Percentiles rank a stretch among this genome's conserved stretches.
Conservation (phyloP, 306 rosid species). For the Senna siamea region DNA sequence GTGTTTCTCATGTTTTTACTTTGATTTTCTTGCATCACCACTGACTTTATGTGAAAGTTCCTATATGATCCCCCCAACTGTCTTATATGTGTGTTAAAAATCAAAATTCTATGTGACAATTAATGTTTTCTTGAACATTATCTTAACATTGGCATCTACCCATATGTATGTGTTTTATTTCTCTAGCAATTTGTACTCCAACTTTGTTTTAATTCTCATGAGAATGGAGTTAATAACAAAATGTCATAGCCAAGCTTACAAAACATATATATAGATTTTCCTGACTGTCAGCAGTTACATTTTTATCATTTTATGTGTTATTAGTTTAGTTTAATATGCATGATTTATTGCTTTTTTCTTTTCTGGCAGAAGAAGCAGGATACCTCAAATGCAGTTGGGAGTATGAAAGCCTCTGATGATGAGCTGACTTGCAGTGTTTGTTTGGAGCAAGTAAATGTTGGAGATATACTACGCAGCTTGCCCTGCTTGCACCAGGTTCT, state of each 20-base stretch:
- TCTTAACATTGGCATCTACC: neutral
- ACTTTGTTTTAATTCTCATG: neutral
- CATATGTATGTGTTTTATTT: neutral
- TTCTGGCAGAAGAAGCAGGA: conserved; percentile 69
- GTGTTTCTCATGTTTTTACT: conserved; percentile 15
- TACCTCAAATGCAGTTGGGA: conserved; percentile 51
- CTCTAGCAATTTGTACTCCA: neutral
- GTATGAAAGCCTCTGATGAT: conserved; percentile 69
- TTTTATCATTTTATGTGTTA: neutral
- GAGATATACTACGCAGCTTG: conserved; percentile 90
- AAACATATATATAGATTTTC: neutral
- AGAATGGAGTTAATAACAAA: neutral
- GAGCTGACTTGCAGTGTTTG: conserved; percentile 96
- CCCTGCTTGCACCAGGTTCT: conserved; percentile 96
- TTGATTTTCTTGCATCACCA: neutral
- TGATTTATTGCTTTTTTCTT: conserved; percentile 19
- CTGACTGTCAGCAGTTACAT: neutral
- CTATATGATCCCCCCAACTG: conserved; percentile 15
- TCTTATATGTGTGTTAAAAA: neutral
- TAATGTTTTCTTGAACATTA: neutral
- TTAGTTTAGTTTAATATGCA: neutral
- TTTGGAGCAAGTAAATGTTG: conserved; percentile 87
- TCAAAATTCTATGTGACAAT: neutral
- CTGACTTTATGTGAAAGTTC: neutral
- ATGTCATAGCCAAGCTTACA: neutral